Percentiles rank a stretch among this genome's conserved stretches.
Conservation (phyloP, 371 early-diverging fungal species). For the Actinomortierella ambigua region DNA sequence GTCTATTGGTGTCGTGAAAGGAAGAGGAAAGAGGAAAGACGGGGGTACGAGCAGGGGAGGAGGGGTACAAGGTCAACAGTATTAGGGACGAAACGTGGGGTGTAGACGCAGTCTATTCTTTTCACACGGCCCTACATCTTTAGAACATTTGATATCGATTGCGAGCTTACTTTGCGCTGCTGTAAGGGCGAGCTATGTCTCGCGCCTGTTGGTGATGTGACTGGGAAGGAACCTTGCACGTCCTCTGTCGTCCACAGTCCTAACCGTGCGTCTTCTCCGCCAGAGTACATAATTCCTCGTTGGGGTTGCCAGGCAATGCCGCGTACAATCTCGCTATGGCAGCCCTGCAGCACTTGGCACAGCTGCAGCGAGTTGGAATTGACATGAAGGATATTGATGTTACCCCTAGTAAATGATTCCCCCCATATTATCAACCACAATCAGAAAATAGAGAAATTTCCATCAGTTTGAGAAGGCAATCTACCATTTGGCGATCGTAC, state of each 20-base stretch:
- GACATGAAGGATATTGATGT: constrained; percentile 75
- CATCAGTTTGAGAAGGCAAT: not conserved
- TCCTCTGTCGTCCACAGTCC: constrained; percentile 61
- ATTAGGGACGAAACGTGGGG: too few species aligned
- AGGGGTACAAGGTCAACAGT: too few species aligned
- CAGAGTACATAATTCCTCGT: constrained; percentile 62
- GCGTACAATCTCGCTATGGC: constrained; percentile 76
- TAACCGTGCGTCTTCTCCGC: constrained; percentile 79
- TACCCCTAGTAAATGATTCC: constrained; percentile 54
- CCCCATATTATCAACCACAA: too few species aligned
- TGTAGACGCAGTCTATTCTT: too few species aligned
- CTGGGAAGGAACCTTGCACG: constrained; percentile 12
- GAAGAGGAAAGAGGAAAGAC: too few species aligned
- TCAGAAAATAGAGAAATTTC: not conserved
- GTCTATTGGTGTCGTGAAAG: too few species aligned
- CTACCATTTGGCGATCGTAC: not conserved
- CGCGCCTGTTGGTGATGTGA: constrained; percentile 16
- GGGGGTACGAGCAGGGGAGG: too few species aligned
- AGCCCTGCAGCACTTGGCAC: constrained; percentile 62
- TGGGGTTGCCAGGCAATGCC: constrained; percentile 69
- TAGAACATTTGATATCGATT: too few species aligned
- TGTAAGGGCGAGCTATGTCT: constrained; percentile 36
- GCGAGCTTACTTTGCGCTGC: constrained; percentile 17
- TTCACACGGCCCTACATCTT: too few species aligned
- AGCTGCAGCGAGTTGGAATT: constrained; percentile 70